Base-by-base conservation (phyloP, 306 rosid genomes). In the Pyrus betulifolia region DNA sequence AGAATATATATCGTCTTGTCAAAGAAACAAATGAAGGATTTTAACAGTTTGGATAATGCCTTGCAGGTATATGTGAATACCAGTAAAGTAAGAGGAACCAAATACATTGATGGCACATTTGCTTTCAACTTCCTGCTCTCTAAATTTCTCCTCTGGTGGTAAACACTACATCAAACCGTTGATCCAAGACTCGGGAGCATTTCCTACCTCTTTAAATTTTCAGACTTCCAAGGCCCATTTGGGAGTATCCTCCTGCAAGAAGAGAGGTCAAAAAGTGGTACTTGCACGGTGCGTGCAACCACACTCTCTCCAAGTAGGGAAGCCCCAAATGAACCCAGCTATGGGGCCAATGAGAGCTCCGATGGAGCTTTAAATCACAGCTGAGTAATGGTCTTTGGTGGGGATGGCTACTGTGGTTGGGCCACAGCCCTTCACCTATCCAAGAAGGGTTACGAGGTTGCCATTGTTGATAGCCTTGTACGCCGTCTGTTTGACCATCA, bases 351-450 rank as follows among this genome's bases (percentile, higher is more conserved):
- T 45, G 82, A 61, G 52, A 79, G 66, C 77, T 84, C 84, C 1
- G 70, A 77, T n/a, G 86, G 72, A 62, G 85, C 85, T 78, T 85
- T 27, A 95, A 92, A 80, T 71, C 95, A 25, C 80, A 88, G 78
- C 85, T 25, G 95, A 28, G 97, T 89, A 49, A 88, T 95, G 97
- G 92, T 95, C 82, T 88, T 95, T 62, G 98, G 97, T 42, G 98
- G 98, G 59, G 98, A 95, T 83, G 98, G 98, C 70, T 90, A 95
- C 82, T 90, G 98, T 78, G 98, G 98, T 86, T 95, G 98, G 98
- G 98, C 97, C 83, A 92, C 98, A 61, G 97, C 97, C 58, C 97
- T 95, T 46, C 98, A 95, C 78, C 91, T 92, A 17, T 95, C 98
- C 77, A 95, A 89, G 70, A 95, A 84, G 82, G 98, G 97, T 55